Base-by-base conservation (phyloP, 208 protist species). In the Acanthamoeba healyi region DNA sequence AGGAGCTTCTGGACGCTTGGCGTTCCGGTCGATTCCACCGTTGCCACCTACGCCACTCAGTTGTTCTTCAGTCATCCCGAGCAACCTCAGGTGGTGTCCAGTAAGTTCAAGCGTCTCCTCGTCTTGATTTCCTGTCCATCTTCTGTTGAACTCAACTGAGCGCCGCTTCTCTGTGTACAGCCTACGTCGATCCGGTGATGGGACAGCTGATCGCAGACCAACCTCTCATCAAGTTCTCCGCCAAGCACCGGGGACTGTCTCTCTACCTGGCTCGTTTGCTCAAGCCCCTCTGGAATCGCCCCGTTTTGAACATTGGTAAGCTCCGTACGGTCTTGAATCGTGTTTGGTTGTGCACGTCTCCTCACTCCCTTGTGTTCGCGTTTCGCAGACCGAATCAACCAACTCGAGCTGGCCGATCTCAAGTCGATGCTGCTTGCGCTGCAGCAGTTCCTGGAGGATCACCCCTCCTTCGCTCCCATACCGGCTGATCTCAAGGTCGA, bases 221-320 rank as follows among this genome's bases (percentile, higher is more conserved):
- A 29, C 84, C 84, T 1, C 2, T n/a, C 19, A 72, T 91, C 61
- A 38, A 36, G 40, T 91, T 34, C 38, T 91, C 84, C 4, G 84
- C 14, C 4, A 91, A 24, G 26, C 84, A 91, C 54, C 22, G 1
- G 2, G 84, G 84, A 0, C 36, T 91, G 1, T 1, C 54, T 40
- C 84, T 91, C 46, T 91, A 91, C 44, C 34, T 91, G 40, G 29
- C 84, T 74, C 51, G 84, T 29, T 24, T 91, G 54, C n/a, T 91
- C 36, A 63, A 54, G 54, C 84, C 84, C 38, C 40, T 91, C 9
- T 91, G 84, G 84, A 91, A 91, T 24, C 51, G 84, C 38, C 51
- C 38, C 14, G 58, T 91, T 22, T 4, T 36, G n/a, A 7, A 56
- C 17, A 51, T 87, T 4, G 51, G 79, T 61, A 32, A 22, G 12